phyloP scores from a whole-genome alignment of 2,329 filamentous ascomycete genomes.

The Nothopassalora personata region DNA sequence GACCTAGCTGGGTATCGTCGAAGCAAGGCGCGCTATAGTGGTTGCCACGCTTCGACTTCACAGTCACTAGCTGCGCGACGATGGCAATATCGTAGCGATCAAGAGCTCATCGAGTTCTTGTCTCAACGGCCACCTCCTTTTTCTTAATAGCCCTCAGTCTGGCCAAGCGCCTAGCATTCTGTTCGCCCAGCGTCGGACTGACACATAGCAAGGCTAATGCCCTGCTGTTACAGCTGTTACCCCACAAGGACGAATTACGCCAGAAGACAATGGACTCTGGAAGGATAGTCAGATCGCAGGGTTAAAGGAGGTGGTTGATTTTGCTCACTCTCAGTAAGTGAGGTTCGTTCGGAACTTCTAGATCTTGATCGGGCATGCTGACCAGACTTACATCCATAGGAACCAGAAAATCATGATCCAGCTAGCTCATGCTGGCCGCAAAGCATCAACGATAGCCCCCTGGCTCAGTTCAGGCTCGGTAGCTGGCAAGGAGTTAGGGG shows the following conservation, averaged over 20 bases:
- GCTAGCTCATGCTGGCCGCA: conserved; percentile 70
- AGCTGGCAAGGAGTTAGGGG: conserved; percentile 48
- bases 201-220: neutral
- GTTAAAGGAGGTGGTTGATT: conserved; percentile 66
- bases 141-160: neutral
- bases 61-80: too few relatives aligned
- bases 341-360: neutral
- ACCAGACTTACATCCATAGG: conserved; percentile 5
- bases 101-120: too few relatives aligned
- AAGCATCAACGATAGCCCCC: conserved; percentile 54
- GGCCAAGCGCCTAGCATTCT: neutral
- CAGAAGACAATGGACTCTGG: conserved; percentile 76
- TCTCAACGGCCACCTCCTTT: too few relatives aligned
- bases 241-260: conserved; percentile 75
- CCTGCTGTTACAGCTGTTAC: conserved; percentile 49
- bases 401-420: conserved; percentile 73
- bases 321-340: conserved; percentile 63
- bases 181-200: too few relatives aligned
- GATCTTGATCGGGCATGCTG: neutral
- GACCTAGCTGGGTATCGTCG: too few relatives aligned
- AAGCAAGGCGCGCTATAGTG: too few relatives aligned
- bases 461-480: conserved; percentile 57
- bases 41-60: too few relatives aligned
- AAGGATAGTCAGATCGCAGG: conserved; percentile 73
- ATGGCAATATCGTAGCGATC: too few relatives aligned